A percentile compares a stretch with the other conserved stretches of the same genome.
phyloP scores from a whole-genome alignment of 208 protist species.

The Tetramitus jugosus region DNA sequence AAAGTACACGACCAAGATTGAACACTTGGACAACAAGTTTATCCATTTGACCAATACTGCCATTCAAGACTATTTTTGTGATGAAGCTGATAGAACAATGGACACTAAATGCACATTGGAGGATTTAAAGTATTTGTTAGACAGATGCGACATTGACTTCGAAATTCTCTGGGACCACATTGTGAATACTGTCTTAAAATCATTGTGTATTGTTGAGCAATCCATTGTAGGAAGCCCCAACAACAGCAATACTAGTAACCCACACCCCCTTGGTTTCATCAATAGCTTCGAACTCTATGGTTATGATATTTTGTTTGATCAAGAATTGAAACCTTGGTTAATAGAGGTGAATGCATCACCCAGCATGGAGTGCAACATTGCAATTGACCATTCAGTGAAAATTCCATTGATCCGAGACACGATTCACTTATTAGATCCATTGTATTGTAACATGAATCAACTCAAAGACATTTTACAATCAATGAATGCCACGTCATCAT shows the following conservation, averaged over 20 bases:
- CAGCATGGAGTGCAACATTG: conserved; percentile 33
- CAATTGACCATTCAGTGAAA: background rate
- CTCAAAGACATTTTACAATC: background rate
- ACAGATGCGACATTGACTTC: background rate
- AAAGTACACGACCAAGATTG: conserved; percentile 30
- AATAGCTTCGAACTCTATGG: conserved; percentile 96
- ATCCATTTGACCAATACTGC: conserved; percentile 57
- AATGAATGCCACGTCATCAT: no score
- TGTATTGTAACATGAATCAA: background rate
- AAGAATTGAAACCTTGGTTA: conserved; percentile 81
- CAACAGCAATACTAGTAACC: no score
- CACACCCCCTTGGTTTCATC: no score
- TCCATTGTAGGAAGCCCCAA: conserved; percentile 29
- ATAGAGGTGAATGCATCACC: conserved; percentile 88
- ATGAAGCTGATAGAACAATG: no score
- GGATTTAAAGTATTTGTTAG: conserved; percentile 9
- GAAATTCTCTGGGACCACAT: conserved; percentile 1
- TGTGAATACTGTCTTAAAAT: conserved; percentile 22
- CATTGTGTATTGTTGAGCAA: conserved; percentile 25
- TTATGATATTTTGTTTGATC: conserved; percentile 92
- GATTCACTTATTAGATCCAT: background rate
- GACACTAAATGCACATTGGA: conserved; percentile 20
- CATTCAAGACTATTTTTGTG: conserved; percentile 32
- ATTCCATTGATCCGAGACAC: background rate
- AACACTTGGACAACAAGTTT: conserved; percentile 25